These are phyloP conservation scores for Fusarium sp. DNA, from an alignment of 2,329 filamentous ascomycete genomes.

Conservation along the genomic window DNA sequence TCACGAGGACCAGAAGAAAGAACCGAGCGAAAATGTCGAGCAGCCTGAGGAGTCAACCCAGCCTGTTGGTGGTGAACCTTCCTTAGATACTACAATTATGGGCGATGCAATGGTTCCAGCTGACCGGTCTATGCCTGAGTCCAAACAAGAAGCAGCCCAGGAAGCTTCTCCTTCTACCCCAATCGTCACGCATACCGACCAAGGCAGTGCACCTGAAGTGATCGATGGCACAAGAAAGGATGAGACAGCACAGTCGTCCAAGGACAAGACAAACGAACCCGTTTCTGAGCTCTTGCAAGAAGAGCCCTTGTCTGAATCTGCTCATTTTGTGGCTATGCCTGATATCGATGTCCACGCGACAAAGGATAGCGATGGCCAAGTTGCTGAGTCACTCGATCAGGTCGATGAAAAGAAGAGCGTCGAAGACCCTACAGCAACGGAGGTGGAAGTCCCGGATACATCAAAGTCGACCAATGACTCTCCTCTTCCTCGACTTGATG, in stretches of 20 bases:
- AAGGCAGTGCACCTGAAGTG: not conserved
- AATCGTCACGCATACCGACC: not conserved
- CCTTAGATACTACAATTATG: not conserved
- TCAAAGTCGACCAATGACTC: constrained; percentile 22
- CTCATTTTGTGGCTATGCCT: not conserved
- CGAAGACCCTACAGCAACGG: constrained; percentile 3
- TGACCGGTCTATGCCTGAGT: not conserved
- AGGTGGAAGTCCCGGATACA: constrained; percentile 16
- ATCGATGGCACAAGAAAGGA: not conserved
- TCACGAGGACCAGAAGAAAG: not conserved
- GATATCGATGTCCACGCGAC: constrained; percentile 15
- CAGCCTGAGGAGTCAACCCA: constrained; percentile 5
- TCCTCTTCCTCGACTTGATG: not conserved
- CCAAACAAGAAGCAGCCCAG: not conserved
- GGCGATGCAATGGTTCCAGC: not conserved
- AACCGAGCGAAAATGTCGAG: constrained; percentile 7
- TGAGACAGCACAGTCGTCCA: not conserved
- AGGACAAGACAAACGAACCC: not conserved
- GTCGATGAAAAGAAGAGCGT: constrained; percentile 52
- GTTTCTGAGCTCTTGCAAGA: constrained; percentile 1
- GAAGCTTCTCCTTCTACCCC: not conserved
- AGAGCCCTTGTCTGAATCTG: not conserved
- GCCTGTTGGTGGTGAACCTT: not conserved
- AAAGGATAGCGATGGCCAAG: constrained; percentile 22
- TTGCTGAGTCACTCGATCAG: constrained; percentile 38